Evolutionary conservation across 1,284 basidiomycete species (phyloP), one percentile per base, ranked within the genome.

Genomic region (Anthracocystis panici-leucophaei): DNA sequence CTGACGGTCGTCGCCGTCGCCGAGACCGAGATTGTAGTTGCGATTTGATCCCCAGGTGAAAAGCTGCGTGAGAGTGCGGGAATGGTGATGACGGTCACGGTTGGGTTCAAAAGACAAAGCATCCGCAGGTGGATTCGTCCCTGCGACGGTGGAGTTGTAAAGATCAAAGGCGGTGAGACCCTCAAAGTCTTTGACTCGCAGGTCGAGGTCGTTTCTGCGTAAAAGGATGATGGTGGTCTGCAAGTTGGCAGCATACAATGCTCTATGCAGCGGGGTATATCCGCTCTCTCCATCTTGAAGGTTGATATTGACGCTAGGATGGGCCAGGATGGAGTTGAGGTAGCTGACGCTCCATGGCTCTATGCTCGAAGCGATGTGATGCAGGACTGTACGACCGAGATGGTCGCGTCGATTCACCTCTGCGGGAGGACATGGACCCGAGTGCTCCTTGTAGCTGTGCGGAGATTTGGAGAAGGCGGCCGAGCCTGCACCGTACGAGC

Each of bases 101-200:
- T 48, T 21, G 0, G 60, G 27, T 11, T 77, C 65, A 25, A 58
- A 67, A 4, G 58, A 62, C 12, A 76, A 35, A 2, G 74, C 65
- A 48, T 76, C 70, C 7, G 68, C 41, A 7, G 57, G 53, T 0
- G 82, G 82, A 57, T 78, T 80, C 5, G 82, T 83, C 11, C 82
- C 82, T 1, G 70, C 61, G 14, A 85, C 78, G 20, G 83, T 84
- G 10, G 80, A 76, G 82, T 97, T 97, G 87, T 95, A 98, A 27
- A 99, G 87, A 82, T 99, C 96, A 75, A 95, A 95, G 0, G 95
- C 91, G 0, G 93, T 94, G 84, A 97, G 91, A 1, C 95, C 96
- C 81, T 98, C 96, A 40, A 88, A 84, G 82, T 99, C 97, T 85
- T 94, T 95, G 62, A 94, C 79, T 1, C 89, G 87, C 0, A 88